Conservation (phyloP, 805 yeast genomes). For the Ogataea angusta region DNA sequence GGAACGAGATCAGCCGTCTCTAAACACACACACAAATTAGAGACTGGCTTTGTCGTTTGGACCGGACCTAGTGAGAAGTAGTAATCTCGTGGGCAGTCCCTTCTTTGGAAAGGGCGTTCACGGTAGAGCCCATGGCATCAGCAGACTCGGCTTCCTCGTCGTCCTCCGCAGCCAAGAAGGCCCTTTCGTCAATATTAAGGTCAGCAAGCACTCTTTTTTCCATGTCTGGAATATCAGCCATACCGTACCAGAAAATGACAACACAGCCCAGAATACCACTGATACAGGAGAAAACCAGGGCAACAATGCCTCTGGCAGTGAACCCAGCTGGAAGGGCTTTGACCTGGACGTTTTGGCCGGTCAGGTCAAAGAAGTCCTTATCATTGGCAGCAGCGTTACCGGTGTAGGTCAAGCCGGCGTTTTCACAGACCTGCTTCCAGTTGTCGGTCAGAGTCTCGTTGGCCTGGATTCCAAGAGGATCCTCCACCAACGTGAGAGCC, state of each 20-base stretch:
- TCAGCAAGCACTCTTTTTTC: constrained; percentile 61
- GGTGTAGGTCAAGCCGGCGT: constrained; percentile 44
- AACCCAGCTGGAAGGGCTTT: constrained; percentile 77
- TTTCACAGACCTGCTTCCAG: constrained; percentile 58
- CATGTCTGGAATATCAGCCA: constrained; percentile 71
- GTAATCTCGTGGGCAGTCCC: not conserved
- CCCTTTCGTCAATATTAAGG: constrained; percentile 46
- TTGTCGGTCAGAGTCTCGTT: constrained; percentile 60
- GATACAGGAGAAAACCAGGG: constrained; percentile 84
- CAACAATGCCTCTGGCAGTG: constrained; percentile 93
- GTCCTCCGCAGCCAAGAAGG: constrained; percentile 33
- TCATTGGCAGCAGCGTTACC: constrained; percentile 93
- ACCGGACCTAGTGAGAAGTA: not conserved
- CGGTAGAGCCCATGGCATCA: not conserved
- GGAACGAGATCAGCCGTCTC: not conserved
- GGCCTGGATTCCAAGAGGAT: constrained; percentile 65
- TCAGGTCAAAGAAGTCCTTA: constrained; percentile 58
- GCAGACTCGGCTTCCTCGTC: constrained; percentile 14
- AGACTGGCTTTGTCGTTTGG: not conserved
- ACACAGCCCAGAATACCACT: constrained; percentile 81
- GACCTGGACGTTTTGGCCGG: constrained; percentile 71
- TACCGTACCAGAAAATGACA: constrained; percentile 78
- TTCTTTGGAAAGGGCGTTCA: not conserved
- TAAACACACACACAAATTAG: constrained; percentile 11
- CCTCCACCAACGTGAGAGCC: constrained; percentile 77